These are phyloP conservation scores for Biscogniauxia marginata DNA, from an alignment of 2,329 filamentous ascomycete genomes.

Conservation along the genomic window DNA sequence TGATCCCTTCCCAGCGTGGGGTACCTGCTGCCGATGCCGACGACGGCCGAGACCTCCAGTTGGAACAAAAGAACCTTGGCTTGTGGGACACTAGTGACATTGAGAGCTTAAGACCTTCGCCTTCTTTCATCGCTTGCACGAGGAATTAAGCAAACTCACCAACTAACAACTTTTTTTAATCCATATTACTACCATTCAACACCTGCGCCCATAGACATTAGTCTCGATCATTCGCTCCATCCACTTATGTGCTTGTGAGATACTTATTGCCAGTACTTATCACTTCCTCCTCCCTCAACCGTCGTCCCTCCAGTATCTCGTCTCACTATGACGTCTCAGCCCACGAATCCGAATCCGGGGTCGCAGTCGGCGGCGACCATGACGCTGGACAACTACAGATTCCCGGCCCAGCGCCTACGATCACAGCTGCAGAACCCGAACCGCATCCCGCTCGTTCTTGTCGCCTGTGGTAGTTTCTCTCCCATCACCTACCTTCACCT, in stretches of 20 bases:
- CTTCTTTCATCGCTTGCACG: background rate
- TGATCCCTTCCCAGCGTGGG: constrained; percentile 1
- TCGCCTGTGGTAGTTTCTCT: constrained; percentile 71
- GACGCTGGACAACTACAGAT: constrained; percentile 49
- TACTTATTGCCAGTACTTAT: background rate
- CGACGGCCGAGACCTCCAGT: constrained; percentile 12
- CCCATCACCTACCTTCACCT: constrained; percentile 75
- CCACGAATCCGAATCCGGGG: constrained; percentile 8
- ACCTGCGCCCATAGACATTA: background rate
- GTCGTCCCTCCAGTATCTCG: background rate
- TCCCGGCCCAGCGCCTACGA: constrained; percentile 60
- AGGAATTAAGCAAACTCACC: background rate
- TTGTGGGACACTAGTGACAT: background rate
- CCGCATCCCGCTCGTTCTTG: constrained; percentile 63
- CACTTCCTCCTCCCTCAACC: background rate
- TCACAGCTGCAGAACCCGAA: constrained; percentile 52
- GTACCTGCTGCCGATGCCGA: constrained; percentile 8
- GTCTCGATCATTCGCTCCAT: background rate
- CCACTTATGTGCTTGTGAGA: background rate
- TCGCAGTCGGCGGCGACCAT: constrained; percentile 24
- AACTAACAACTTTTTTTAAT: background rate
- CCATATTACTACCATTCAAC: background rate
- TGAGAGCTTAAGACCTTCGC: background rate
- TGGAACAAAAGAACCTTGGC: background rate
- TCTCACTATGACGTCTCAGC: constrained; percentile 18